Base-by-base conservation (phyloP, 73 alveolate species). In the Stentor roeselii region DNA sequence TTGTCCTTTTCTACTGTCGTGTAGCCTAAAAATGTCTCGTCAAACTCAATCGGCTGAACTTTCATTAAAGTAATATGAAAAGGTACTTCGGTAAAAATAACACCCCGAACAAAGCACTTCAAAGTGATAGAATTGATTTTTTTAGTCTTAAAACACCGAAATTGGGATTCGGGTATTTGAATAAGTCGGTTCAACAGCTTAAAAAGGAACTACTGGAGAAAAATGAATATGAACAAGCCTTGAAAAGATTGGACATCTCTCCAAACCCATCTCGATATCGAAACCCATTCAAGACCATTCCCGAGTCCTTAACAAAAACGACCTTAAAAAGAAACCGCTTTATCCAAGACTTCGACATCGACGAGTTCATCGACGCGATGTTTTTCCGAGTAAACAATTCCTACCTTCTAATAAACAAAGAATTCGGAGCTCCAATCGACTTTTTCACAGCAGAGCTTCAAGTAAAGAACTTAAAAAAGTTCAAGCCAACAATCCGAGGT, bases 291-390 rank as follows among this genome's bases (percentile, higher is more conserved):
- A 67, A 34, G 37, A 27, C 0, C 21, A 67, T 34, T 30, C 80
- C 80, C 41, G 41, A 21, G 11, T 40, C 80, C 37, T 40, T 67
- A 30, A 21, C 11, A 30, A 67, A 67, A 67, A 67, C 37, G 21
- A 67, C 27, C 11, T 30, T 50, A 6, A 50, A 50, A 50, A 6
- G 67, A 11, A 50, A 50, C 67, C 6, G 34, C 14, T 67, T 67
- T 67, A 67, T 67, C 21, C 37, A 67, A 67, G 80, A 67, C 2
- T 21, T 21, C 34, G n/a, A 40, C 42, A n/a, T 67, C 34, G 80
- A 67, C 11, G 80, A 67, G 37, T 32, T 67, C 34, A 67, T 67
- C 34, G 80, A 67, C 34, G n/a, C 80, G 21, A 67, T 67, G 80
- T 32, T 67, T 11, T 67, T 32, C 34, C 21, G 34, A 36, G 34